Conservation (phyloP, 108 stramenopile species). For the Cyclotella choctawhatcheeana region DNA sequence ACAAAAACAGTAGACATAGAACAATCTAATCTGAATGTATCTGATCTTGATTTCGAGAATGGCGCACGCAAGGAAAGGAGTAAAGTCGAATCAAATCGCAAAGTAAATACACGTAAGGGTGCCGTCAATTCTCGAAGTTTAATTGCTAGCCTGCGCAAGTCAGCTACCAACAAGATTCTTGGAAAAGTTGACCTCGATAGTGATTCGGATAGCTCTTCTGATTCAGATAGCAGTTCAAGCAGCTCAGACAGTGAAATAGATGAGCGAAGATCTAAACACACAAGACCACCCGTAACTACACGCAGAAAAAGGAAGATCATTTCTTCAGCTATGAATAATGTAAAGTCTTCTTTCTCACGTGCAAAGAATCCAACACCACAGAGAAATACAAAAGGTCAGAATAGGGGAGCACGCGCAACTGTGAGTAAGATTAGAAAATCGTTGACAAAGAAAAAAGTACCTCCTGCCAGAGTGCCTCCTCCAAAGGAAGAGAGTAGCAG, state of each 20-base stretch:
- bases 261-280: neutral
- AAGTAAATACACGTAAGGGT: neutral
- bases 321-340: neutral
- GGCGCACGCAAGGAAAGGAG: neutral
- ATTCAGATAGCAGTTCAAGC: neutral
- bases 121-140: neutral
- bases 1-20: neutral
- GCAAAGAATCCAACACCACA: neutral
- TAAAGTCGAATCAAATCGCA: neutral
- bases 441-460: neutral
- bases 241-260: conserved; percentile 1
- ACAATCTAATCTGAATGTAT: neutral
- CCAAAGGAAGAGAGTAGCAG: neutral
- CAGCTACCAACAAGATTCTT: neutral
- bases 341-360: neutral
- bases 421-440: neutral
- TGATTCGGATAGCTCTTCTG: neutral
- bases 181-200: neutral
- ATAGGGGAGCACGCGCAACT: neutral
- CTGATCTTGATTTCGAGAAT: neutral
- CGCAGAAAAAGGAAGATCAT: neutral
- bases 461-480: neutral
- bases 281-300: neutral
- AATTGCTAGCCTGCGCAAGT: neutral
- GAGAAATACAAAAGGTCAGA: neutral